phyloP scores from a whole-genome alignment of 1,139 yeast genomes.

The Scheffersomyces parashehatae region DNA sequence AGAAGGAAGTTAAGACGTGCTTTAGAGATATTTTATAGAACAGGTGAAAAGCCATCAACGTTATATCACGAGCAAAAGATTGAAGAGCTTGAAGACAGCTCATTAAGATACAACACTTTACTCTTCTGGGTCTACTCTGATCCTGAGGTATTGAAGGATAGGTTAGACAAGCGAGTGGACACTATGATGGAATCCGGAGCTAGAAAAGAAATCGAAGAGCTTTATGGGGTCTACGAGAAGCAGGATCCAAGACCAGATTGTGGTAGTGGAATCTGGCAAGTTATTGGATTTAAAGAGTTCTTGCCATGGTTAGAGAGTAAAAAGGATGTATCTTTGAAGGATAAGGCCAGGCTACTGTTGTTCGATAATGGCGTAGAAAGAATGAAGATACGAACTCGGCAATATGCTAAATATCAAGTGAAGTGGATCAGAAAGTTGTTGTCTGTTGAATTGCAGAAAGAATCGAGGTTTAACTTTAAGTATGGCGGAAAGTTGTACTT shows the following conservation, averaged over 20 bases:
- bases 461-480: conserved; percentile 45
- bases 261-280: conserved; percentile 88
- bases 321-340: not conserved
- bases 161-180: conserved; percentile 82
- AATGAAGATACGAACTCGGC: conserved; percentile 84
- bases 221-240: conserved; percentile 46
- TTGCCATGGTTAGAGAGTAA: conserved; percentile 64
- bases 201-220: conserved; percentile 60
- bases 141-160: conserved; percentile 52
- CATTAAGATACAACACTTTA: conserved; percentile 64
- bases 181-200: conserved; percentile 75
- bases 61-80: conserved; percentile 62
- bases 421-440: conserved; percentile 85
- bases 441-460: conserved; percentile 59
- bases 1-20: conserved; percentile 76
- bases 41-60: conserved; percentile 70
- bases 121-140: conserved; percentile 85
- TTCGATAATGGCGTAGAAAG: conserved; percentile 57
- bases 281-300: conserved; percentile 93
- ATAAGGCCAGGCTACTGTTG: conserved; percentile 14
- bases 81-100: conserved; percentile 43
- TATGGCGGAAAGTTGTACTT: conserved; percentile 67
- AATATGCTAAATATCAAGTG: conserved; percentile 86
- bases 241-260: conserved; percentile 44
- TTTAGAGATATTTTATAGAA: conserved; percentile 70